phyloP scores from a whole-genome alignment of 2,329 filamentous ascomycete genomes.

The Daldinia eschscholtzii region DNA sequence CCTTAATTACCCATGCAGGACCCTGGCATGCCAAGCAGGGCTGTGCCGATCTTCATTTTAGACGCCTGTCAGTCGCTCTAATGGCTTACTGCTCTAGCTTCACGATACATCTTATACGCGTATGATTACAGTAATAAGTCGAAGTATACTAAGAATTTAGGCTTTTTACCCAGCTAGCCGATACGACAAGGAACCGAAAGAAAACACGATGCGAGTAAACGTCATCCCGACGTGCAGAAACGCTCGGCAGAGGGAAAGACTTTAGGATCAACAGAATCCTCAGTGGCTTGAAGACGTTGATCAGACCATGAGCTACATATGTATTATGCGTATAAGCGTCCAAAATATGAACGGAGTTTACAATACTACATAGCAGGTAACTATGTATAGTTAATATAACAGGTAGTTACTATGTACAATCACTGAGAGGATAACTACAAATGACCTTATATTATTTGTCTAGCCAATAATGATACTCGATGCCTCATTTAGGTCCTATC shows the following conservation, averaged over 20 bases:
- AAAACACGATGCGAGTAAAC: slow-evolving; percentile 25
- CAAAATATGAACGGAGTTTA: background rate
- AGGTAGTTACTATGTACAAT: too few species aligned
- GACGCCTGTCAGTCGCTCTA: slow-evolving; percentile 20
- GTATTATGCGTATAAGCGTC: slow-evolving; percentile 3
- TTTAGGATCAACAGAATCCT: slow-evolving; percentile 1
- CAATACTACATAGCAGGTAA: background rate
- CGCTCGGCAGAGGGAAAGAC: slow-evolving; percentile 16
- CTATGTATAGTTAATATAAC: background rate
- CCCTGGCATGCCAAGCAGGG: slow-evolving; percentile 27
- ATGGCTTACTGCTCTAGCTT: slow-evolving; percentile 5
- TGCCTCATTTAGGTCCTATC: background rate
- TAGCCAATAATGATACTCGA: slow-evolving; percentile 1
- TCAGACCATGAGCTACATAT: background rate
- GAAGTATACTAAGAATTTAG: slow-evolving; percentile 23
- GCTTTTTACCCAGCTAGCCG: slow-evolving; percentile 22
- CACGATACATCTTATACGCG: slow-evolving; percentile 12
- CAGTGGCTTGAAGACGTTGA: slow-evolving; percentile 17
- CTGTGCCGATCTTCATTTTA: slow-evolving; percentile 38
- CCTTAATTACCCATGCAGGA: slow-evolving; percentile 23
- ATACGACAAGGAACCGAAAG: slow-evolving; percentile 16
- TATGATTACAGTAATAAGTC: slow-evolving; percentile 1
- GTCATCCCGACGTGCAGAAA: slow-evolving; percentile 37
- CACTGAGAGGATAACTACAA: too few species aligned
- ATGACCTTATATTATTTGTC: background rate